Percentiles rank a stretch among this genome's conserved stretches.
phyloP scores from a whole-genome alignment of 2,329 filamentous ascomycete genomes.

The Claviceps quebecensis region DNA sequence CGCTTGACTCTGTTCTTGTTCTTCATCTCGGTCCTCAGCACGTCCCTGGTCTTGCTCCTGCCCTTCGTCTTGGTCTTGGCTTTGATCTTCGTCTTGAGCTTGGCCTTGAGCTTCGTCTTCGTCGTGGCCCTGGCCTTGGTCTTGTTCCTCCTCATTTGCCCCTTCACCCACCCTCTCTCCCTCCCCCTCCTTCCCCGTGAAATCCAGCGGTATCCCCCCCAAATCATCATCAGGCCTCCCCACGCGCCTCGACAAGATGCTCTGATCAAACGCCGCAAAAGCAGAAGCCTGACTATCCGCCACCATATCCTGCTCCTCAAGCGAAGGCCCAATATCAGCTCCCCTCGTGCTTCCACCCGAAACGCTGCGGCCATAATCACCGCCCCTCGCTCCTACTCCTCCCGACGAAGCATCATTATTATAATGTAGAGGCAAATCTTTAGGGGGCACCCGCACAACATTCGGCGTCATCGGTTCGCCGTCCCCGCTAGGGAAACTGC shows the following conservation, averaged over 20 bases:
- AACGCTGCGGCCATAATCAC: constrained; percentile 22
- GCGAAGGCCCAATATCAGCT: constrained; percentile 10
- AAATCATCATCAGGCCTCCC: constrained; percentile 30
- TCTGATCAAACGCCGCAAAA: constrained; percentile 51
- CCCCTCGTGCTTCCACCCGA: constrained; percentile 25
- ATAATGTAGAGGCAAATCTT: constrained; percentile 26
- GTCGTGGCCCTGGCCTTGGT: neutral
- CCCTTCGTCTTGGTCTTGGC: no score
- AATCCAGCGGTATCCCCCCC: constrained; percentile 31
- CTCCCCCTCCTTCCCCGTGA: constrained; percentile 17
- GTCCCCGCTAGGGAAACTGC: constrained; percentile 4
- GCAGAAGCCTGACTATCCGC: constrained; percentile 40
- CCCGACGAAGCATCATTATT: constrained; percentile 8
- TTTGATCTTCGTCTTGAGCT: no score
- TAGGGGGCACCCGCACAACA: constrained; percentile 24
- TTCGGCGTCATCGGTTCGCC: constrained; percentile 15
- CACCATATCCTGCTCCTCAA: constrained; percentile 18
- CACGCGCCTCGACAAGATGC: constrained; percentile 41
- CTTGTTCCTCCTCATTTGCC: neutral
- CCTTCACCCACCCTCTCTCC: neutral
- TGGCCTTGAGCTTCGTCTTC: neutral
- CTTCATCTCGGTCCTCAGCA: neutral
- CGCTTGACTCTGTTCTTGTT: neutral
- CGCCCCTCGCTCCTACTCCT: constrained; percentile 5
- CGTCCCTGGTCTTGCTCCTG: neutral